These are phyloP conservation scores for Cladophialophora carrionii DNA, from an alignment of 2,329 filamentous ascomycete genomes.

Conservation along the genomic window DNA sequence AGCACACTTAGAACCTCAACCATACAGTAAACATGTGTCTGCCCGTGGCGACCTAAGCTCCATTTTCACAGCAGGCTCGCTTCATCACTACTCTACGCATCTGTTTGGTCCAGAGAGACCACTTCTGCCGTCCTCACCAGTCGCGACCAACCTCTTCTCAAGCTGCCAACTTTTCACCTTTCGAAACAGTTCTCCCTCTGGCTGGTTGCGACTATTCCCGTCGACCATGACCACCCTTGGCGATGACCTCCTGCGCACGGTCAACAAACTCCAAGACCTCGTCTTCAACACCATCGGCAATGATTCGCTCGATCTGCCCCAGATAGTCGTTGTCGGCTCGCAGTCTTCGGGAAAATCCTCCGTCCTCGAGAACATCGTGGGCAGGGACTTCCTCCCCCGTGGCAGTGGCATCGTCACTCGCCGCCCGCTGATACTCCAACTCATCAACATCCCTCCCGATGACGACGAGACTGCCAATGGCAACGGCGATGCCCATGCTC, in stretches of 20 bases:
- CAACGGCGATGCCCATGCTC: slow-evolving; percentile 66
- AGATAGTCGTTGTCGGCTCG: slow-evolving; percentile 98
- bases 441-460: slow-evolving; percentile 84
- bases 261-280: slow-evolving; percentile 97
- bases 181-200: slow-evolving; percentile 17
- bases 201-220: slow-evolving; percentile 23
- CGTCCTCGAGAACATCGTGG: slow-evolving; percentile 97
- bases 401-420: slow-evolving; percentile 96
- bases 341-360: slow-evolving; percentile 99
- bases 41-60: slow-evolving; percentile 22
- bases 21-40: slow-evolving; percentile 31
- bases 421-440: slow-evolving; percentile 90
- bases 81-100: slow-evolving; percentile 8
- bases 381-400: slow-evolving; percentile 92
- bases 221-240: slow-evolving; percentile 82
- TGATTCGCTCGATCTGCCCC: slow-evolving; percentile 93
- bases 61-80: slow-evolving; percentile 6
- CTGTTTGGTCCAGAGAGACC: neutral
- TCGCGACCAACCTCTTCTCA: slow-evolving; percentile 6
- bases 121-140: neutral
- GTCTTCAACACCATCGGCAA: slow-evolving; percentile 99
- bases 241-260: slow-evolving; percentile 90
- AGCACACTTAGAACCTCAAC: slow-evolving; percentile 3
- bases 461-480: slow-evolving; percentile 60
- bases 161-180: slow-evolving; percentile 27